These are phyloP conservation scores for Globisporangium echinulatum DNA, from an alignment of 352 stramenopile species.

Conservation along the genomic window DNA sequence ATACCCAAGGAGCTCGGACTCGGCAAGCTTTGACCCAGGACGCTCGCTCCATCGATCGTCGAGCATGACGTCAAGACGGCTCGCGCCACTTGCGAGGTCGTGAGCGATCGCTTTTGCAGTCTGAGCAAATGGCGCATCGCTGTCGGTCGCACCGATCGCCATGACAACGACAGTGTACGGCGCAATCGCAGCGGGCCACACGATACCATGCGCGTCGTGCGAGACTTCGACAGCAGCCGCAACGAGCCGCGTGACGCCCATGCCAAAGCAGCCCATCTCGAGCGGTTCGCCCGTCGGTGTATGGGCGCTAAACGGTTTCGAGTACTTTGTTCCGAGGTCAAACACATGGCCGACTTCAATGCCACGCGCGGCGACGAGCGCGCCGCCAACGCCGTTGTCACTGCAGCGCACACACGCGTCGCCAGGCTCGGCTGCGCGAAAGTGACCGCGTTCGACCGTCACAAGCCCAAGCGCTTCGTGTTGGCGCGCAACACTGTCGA, in stretches of 20 bases:
- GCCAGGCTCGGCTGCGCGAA: constrained; percentile 54
- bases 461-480: constrained; percentile 6
- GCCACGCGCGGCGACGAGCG: constrained; percentile 64
- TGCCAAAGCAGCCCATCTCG: constrained; percentile 88
- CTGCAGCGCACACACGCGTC: constrained; percentile 59
- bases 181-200: constrained; percentile 76
- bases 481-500: too few species aligned
- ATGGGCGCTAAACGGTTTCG: constrained; percentile 57
- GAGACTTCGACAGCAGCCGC: constrained; percentile 75
- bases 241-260: constrained; percentile 79
- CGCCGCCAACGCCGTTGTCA: constrained; percentile 25
- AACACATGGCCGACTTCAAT: constrained; percentile 89
- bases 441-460: constrained; percentile 36
- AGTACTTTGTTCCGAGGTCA: constrained; percentile 88
- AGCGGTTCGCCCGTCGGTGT: constrained; percentile 26
- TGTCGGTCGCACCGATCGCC: constrained; percentile 55
- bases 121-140: constrained; percentile 38
- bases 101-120: constrained; percentile 42
- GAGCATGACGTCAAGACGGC: constrained; percentile 58
- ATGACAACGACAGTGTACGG: constrained; percentile 80
- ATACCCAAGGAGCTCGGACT: constrained; percentile 83
- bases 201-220: constrained; percentile 71
- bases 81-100: constrained; percentile 32
- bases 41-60: constrained; percentile 82
- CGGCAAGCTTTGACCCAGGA: constrained; percentile 70